Conservation (phyloP, 805 yeast genomes). For the Kodamaea hsintzibuensis region DNA sequence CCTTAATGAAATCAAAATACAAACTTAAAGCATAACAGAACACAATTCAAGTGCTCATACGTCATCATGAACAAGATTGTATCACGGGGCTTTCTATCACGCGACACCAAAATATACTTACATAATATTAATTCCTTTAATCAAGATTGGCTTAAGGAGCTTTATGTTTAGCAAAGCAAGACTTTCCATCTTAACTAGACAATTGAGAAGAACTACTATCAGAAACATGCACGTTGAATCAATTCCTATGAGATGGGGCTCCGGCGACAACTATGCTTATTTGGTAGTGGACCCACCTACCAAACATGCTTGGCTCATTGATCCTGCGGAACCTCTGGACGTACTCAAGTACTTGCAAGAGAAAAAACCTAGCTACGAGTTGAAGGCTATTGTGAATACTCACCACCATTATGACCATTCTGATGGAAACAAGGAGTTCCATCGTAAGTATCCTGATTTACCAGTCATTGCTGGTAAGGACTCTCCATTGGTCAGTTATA, state of each 20-base stretch:
- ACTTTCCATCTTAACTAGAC: not conserved
- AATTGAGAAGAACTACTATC: not conserved
- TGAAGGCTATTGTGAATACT: conserved; percentile 84
- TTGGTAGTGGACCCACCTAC: conserved; percentile 68
- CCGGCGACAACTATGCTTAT: conserved; percentile 90
- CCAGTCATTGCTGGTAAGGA: conserved; percentile 85
- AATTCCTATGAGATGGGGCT: conserved; percentile 93
- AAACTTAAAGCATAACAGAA: too few relatives aligned
- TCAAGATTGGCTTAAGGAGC: not conserved
- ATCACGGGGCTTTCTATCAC: not conserved
- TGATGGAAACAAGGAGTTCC: conserved; percentile 69
- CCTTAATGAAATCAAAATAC: too few relatives aligned
- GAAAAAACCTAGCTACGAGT: conserved; percentile 42
- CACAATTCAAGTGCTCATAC: too few relatives aligned
- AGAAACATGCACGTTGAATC: conserved; percentile 77
- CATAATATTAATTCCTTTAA: not conserved
- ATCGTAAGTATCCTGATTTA: conserved; percentile 41
- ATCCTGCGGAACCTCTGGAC: conserved; percentile 88
- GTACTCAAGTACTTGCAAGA: conserved; percentile 45
- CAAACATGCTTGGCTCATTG: conserved; percentile 77
- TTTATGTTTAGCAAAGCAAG: not conserved
- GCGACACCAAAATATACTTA: not conserved
- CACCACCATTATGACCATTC: conserved; percentile 97
- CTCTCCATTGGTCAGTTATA: conserved; percentile 67
- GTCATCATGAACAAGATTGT: too few relatives aligned